Percentiles rank a stretch among this genome's conserved stretches.
phyloP scores from a whole-genome alignment of 2,329 filamentous ascomycete species.

The Claviceps purpurea region DNA sequence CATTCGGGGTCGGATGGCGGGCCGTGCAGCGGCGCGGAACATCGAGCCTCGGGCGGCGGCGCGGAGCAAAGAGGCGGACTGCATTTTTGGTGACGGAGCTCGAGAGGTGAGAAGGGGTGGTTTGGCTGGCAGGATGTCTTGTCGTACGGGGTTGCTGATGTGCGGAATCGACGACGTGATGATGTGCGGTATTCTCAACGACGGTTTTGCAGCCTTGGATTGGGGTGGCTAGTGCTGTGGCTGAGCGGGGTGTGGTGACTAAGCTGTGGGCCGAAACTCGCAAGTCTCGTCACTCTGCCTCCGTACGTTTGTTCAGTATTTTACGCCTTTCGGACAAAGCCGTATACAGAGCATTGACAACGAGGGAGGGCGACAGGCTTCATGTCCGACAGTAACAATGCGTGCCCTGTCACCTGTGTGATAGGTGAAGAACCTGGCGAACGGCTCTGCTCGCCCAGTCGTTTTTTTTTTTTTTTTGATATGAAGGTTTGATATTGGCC shows the following conservation, averaged over 20 bases:
- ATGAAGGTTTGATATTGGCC: too few relatives aligned
- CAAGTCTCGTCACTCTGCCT: not conserved
- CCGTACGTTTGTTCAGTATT: too few relatives aligned
- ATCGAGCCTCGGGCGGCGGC: slow-evolving; percentile 56
- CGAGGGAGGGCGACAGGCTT: too few relatives aligned
- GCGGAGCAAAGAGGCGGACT: slow-evolving; percentile 56
- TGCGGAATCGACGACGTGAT: slow-evolving; percentile 6
- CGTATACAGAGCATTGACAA: too few relatives aligned
- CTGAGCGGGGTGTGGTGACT: slow-evolving; percentile 17
- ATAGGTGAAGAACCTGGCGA: too few relatives aligned
- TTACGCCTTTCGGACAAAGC: too few relatives aligned
- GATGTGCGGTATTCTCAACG: slow-evolving; percentile 11
- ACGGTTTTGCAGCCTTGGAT: slow-evolving; percentile 15
- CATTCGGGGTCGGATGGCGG: slow-evolving; percentile 40
- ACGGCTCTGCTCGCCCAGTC: too few relatives aligned
- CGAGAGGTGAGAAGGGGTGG: slow-evolving; percentile 4
- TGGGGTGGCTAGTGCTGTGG: slow-evolving; percentile 10
- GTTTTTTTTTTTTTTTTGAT: too few relatives aligned
- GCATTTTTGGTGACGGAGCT: slow-evolving; percentile 32
- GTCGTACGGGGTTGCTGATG: slow-evolving; percentile 1
- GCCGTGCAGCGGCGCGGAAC: slow-evolving; percentile 49
- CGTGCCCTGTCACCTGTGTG: too few relatives aligned
- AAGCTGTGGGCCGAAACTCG: slow-evolving; percentile 13
- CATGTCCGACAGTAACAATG: too few relatives aligned
- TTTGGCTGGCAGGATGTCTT: not conserved